A percentile compares a stretch with the other conserved stretches of the same genome.
Evolutionary conservation across 768 basidiomycete species (phyloP).

Genomic region (Xerocomus spinulosus): DNA sequence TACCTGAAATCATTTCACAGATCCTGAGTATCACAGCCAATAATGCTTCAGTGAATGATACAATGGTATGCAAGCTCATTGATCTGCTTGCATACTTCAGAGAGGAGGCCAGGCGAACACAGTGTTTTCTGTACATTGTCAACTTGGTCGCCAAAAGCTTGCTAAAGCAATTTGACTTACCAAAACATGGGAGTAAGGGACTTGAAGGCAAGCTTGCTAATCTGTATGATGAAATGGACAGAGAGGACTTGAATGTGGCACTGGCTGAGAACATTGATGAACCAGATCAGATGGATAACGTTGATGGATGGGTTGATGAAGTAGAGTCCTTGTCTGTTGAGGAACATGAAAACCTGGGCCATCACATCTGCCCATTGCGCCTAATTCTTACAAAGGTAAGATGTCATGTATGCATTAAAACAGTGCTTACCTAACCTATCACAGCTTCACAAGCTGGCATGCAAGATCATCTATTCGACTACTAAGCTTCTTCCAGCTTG

Average conservation of each 20-base stretch:
- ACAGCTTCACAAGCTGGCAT: conserved; percentile 11
- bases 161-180: background rate
- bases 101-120: background rate
- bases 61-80: background rate
- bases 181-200: background rate
- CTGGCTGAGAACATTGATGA: no score
- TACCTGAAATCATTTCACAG: background rate
- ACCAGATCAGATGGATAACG: background rate
- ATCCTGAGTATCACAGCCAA: conserved; percentile 1
- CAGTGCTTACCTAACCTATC: background rate
- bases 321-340: background rate
- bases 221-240: no score
- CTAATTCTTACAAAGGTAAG: background rate
- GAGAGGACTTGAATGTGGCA: background rate
- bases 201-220: no score
- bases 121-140: background rate
- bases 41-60: background rate
- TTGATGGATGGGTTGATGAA: background rate
- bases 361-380: background rate
- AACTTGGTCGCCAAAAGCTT: background rate
- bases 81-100: background rate
- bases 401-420: background rate
- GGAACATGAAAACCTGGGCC: background rate
- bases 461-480: conserved; percentile 21
- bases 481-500: conserved; percentile 21